Evolutionary conservation across 2,329 filamentous ascomycete genomes (phyloP).

Genomic region (Pseudocercospora musae): DNA sequence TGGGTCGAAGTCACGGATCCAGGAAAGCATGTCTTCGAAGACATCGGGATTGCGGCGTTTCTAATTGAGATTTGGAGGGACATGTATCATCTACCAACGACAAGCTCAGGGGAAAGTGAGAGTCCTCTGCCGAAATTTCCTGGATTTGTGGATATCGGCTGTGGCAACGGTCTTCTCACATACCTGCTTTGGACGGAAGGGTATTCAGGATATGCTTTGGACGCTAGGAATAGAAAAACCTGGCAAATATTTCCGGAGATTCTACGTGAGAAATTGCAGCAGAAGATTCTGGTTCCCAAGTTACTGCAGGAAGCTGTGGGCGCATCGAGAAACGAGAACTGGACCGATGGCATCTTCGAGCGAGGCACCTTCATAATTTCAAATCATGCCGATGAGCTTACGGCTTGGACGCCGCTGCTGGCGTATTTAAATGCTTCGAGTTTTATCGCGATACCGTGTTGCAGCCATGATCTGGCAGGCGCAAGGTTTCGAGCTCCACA

Average conservation of each 20-base stretch:
- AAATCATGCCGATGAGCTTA: slow-evolving; percentile 95
- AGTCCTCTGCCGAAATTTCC: slow-evolving; percentile 55
- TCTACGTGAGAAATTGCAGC: slow-evolving; percentile 52
- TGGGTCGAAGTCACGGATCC: slow-evolving; percentile 91
- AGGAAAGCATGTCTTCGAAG: slow-evolving; percentile 91
- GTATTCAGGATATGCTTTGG: slow-evolving; percentile 84
- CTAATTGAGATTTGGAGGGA: slow-evolving; percentile 85
- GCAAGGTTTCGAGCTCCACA: slow-evolving; percentile 63
- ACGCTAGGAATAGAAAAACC: slow-evolving; percentile 79
- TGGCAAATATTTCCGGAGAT: slow-evolving; percentile 68
- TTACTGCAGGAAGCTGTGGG: slow-evolving; percentile 30
- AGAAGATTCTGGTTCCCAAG: slow-evolving; percentile 60
- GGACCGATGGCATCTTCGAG: slow-evolving; percentile 62
- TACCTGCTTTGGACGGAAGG: slow-evolving; percentile 78
- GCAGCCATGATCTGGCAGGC: slow-evolving; percentile 81
- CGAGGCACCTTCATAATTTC: slow-evolving; percentile 85
- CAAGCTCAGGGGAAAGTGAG: too few relatives aligned
- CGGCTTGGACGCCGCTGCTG: slow-evolving; percentile 89
- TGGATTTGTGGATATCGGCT: slow-evolving; percentile 93
- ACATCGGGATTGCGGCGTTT: slow-evolving; percentile 85
- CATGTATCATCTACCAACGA: slow-evolving; percentile 60
- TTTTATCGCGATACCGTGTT: slow-evolving; percentile 93
- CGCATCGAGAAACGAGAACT: slow-evolving; percentile 6
- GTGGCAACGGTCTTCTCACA: slow-evolving; percentile 88
- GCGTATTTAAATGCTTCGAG: slow-evolving; percentile 71